These are phyloP conservation scores for Endothia cerciana DNA, from an alignment of 2,329 filamentous ascomycete genomes.

Conservation along the genomic window DNA sequence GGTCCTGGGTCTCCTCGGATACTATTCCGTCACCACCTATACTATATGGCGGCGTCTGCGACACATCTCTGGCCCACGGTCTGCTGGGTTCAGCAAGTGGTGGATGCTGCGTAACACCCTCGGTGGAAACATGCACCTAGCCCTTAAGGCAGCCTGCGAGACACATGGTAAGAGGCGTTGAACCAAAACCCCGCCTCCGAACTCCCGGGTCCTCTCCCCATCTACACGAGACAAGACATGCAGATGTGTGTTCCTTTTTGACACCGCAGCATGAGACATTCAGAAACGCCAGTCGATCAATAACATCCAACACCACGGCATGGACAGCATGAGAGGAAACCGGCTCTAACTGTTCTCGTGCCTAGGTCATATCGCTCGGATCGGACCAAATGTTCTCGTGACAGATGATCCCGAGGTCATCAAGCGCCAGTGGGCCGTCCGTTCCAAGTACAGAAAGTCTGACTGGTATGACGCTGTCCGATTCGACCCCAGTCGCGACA, in stretches of 20 bases:
- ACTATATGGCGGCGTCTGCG: constrained; percentile 34
- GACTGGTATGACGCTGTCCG: constrained; percentile 44
- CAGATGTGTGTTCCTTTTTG: constrained; percentile 23
- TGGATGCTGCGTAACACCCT: constrained; percentile 38
- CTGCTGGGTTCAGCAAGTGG: constrained; percentile 35
- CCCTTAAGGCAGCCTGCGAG: constrained; percentile 33
- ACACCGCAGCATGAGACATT: constrained; percentile 24
- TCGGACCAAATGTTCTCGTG: constrained; percentile 36
- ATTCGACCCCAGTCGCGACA: constrained; percentile 42
- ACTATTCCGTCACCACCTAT: constrained; percentile 29
- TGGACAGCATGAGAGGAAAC: not conserved
- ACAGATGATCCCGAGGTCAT: constrained; percentile 36
- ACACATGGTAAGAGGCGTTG: constrained; percentile 32
- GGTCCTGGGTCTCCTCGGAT: constrained; percentile 28
- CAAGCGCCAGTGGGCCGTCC: constrained; percentile 39
- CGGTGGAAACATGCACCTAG: constrained; percentile 35
- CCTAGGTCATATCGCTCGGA: constrained; percentile 34
- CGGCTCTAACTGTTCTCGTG: constrained; percentile 3
- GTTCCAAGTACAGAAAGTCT: constrained; percentile 43
- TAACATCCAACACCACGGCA: not conserved
- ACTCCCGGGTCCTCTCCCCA: constrained; percentile 14
- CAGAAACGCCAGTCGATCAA: constrained; percentile 6
- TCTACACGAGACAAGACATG: constrained; percentile 27
- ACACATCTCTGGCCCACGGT: constrained; percentile 35
- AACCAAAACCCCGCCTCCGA: constrained; percentile 11